phyloP scores from a whole-genome alignment of 306 rosid species.

The Mimosa bimucronata region DNA sequence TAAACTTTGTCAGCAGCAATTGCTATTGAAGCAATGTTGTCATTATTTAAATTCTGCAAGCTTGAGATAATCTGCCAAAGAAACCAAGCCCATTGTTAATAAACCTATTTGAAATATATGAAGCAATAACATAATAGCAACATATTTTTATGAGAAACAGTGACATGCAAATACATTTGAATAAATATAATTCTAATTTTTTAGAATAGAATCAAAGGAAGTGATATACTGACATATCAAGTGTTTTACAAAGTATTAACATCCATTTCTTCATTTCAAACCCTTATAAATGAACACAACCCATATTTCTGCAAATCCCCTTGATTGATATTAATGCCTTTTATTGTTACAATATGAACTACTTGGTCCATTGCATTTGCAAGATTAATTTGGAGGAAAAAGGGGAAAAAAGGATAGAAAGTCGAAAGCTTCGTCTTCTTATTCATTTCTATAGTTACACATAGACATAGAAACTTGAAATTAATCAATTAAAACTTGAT shows the following conservation, averaged over 20 bases:
- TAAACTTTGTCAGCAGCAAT: constrained; percentile 91
- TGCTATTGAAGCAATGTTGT: constrained; percentile 77
- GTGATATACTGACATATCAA: background rate
- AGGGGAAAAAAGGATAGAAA: too few relatives aligned
- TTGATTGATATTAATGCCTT: constrained; percentile 2
- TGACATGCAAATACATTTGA: constrained; percentile 3
- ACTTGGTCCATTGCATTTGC: background rate
- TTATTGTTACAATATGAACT: background rate
- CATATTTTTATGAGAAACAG: background rate
- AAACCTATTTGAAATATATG: background rate
- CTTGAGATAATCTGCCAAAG: constrained; percentile 82
- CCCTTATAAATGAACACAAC: too few relatives aligned
- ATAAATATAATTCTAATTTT: background rate
- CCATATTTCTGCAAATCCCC: too few relatives aligned
- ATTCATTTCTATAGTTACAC: background rate
- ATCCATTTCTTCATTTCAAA: too few relatives aligned
- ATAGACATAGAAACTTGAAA: background rate
- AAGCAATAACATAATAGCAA: background rate
- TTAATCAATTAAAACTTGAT: too few relatives aligned
- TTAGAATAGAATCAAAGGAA: background rate
- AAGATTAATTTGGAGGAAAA: too few relatives aligned
- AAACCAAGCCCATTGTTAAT: constrained; percentile 37
- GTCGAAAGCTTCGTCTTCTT: background rate
- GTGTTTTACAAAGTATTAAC: background rate
- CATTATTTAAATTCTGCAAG: constrained; percentile 76